Evolutionary conservation across 179 eudicot species (phyloP).

Genomic region (Silene coronaria): DNA sequence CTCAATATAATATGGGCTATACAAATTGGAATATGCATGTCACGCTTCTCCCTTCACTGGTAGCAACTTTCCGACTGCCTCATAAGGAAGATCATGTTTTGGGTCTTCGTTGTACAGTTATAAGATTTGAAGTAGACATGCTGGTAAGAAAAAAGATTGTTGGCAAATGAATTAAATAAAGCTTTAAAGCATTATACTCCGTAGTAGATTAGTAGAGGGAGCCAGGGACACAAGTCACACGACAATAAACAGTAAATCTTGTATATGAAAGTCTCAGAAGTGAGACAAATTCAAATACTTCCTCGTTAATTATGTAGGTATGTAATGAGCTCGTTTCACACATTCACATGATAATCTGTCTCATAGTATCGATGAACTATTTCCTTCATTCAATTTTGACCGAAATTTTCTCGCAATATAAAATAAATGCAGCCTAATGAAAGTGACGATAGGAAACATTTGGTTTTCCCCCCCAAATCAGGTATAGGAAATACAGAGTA

Average conservation of each 20-base stretch:
- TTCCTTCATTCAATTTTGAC: too few species aligned
- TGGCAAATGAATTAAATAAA: not conserved
- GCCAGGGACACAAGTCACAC: too few species aligned
- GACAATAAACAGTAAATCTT: not conserved
- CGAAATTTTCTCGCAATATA: too few species aligned
- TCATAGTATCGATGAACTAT: not conserved
- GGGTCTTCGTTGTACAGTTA: not conserved
- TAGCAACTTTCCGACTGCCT: not conserved
- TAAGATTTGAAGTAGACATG: not conserved
- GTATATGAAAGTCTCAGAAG: not conserved
- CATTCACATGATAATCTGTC: not conserved
- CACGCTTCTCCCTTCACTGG: constrained; percentile 4
- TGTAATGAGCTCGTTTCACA: not conserved
- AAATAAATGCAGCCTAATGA: too few species aligned
- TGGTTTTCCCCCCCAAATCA: too few species aligned
- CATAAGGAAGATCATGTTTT: constrained; percentile 8
- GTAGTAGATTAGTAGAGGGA: too few species aligned
- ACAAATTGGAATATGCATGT: constrained; percentile 18
- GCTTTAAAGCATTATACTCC: not conserved
- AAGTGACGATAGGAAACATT: too few species aligned
- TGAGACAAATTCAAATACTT: not conserved
- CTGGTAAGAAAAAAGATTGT: not conserved
- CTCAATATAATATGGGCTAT: constrained; percentile 18
- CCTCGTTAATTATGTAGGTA: not conserved
- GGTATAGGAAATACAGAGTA: too few species aligned